phyloP scores from a whole-genome alignment of 768 basidiomycete genomes.

The Boletus rufocinnamomeus region DNA sequence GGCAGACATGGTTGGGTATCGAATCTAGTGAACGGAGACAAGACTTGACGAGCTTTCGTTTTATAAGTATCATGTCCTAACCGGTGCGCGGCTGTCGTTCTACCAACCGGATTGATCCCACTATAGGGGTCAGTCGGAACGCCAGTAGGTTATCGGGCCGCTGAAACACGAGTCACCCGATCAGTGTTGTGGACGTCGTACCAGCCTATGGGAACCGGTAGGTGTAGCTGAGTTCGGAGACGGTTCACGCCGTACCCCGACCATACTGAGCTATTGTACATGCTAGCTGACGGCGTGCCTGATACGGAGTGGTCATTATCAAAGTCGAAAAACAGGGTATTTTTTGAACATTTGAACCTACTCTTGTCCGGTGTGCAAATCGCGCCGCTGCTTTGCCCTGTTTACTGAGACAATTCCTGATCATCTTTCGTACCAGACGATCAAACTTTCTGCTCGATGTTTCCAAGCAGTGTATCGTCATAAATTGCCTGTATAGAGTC shows the following conservation, averaged over 20 bases:
- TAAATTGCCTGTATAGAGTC: too few species aligned
- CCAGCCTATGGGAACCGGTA: background rate
- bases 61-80: slow-evolving; percentile 2
- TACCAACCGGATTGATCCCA: background rate
- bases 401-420: too few species aligned
- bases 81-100: background rate
- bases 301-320: background rate
- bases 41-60: background rate
- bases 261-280: too few species aligned
- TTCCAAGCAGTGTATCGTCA: too few species aligned
- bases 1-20: slow-evolving; percentile 9
- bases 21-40: background rate
- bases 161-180: too few species aligned
- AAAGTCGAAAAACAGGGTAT: background rate
- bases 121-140: background rate
- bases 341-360: too few species aligned
- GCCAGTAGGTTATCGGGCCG: background rate
- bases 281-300: background rate
- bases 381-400: too few species aligned
- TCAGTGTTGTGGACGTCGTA: background rate
- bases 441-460: too few species aligned
- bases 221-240: too few species aligned
- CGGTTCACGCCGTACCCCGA: background rate
- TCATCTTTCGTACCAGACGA: too few species aligned
- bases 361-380: too few species aligned